These are phyloP conservation scores for Chlamydomonas reinhardtii DNA, from an alignment of 163 green algal species.

Conservation along the genomic window DNA sequence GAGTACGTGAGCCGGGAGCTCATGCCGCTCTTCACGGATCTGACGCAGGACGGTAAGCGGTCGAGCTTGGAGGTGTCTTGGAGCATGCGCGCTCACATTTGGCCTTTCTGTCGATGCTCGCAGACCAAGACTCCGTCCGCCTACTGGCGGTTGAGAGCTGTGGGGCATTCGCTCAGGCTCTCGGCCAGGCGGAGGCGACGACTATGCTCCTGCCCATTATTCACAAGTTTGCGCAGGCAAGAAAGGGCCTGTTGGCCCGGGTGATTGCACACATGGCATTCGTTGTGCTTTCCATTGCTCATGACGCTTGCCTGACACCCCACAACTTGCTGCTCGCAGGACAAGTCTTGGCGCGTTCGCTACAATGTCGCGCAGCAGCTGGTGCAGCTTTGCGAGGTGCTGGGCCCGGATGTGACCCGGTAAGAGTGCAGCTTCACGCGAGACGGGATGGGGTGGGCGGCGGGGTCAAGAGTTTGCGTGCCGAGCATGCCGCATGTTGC, in stretches of 20 bases:
- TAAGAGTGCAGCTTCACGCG: background rate
- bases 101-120: background rate
- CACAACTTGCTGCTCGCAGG: slow-evolving; percentile 59
- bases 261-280: too few relatives aligned
- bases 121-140: slow-evolving; percentile 98
- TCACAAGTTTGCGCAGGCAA: slow-evolving; percentile 87
- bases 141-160: slow-evolving; percentile 96
- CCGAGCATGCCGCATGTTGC: too few relatives aligned
- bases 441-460: too few relatives aligned
- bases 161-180: slow-evolving; percentile 84
- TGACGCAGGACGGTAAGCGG: slow-evolving; percentile 89
- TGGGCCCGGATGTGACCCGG: slow-evolving; percentile 87
- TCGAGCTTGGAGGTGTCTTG: too few relatives aligned
- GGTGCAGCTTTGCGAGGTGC: slow-evolving; percentile 85
- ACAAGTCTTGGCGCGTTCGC: slow-evolving; percentile 98
- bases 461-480: too few relatives aligned
- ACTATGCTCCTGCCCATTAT: slow-evolving; percentile 89
- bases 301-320: too few relatives aligned
- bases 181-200: slow-evolving; percentile 83
- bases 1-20: slow-evolving; percentile 85
- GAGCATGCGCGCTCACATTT: too few relatives aligned
- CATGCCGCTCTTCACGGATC: slow-evolving; percentile 88
- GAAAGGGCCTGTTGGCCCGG: background rate
- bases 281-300: too few relatives aligned
- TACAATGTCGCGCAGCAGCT: slow-evolving; percentile 94